Base-by-base conservation (phyloP, 805 yeast genomes). In the Candida xyloterini region DNA sequence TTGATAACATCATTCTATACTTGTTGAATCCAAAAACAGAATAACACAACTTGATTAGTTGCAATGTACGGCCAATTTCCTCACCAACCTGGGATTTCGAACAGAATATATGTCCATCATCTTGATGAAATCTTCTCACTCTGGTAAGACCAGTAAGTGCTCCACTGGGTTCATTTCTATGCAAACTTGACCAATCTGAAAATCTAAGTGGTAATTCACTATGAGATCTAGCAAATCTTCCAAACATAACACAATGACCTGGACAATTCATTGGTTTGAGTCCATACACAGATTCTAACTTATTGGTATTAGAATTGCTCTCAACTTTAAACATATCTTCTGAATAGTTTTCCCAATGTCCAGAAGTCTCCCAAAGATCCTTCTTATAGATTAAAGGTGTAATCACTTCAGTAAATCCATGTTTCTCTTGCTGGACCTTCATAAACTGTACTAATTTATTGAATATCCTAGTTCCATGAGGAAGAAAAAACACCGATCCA, bases 91-190 rank as follows among this genome's bases (percentile, higher is more conserved):
- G 99, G 6, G 74, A 78, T 25, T 74, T 70, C 2, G 82, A 77
- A 58, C 99, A 93, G 60, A 93, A 93, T 20, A 93, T 90, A 55
- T 93, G 99, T 7, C 97, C 98, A 60, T 93, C 99, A 62, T 93
- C 99, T 65, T 93, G 99, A 62, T 93, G 99, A 65, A 93, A 93
- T 47, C 96, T 71, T 43, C 99, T 76, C 3, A 93, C 96, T 41
- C 99, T 71, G 0, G 98, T 93, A 26, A 93, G 68, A 0, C 99
- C 99, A 6, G 91, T 76, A 15, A 93, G 71, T 1, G 98, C 95
- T 3, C 99, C 99, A 42, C 95, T 82, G 20, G 95, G 82, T 63
- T 93, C 99, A 56, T 93, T 93, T 56, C 99, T 73, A 61, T 93
- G 99, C 43, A 93, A 67, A 2, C 95, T 87, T 16, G 95, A 83